Conservation (phyloP, 129 eudicot species). For the Escallonia herrerae region DNA sequence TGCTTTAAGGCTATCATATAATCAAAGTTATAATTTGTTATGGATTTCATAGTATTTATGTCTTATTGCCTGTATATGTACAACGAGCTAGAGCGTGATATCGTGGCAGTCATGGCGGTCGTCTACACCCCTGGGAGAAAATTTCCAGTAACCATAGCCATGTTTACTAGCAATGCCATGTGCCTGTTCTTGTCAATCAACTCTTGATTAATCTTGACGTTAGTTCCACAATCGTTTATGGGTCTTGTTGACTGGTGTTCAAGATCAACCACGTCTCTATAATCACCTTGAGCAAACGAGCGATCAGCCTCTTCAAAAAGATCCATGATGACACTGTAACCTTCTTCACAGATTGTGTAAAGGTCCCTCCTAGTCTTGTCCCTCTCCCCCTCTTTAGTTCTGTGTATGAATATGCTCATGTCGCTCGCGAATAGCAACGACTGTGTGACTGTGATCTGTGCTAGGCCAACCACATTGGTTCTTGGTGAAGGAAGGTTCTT, state of each 20-base stretch:
- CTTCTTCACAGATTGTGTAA: neutral
- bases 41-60: too few species aligned
- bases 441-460: neutral
- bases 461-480: neutral
- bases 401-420: neutral
- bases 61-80: too few species aligned
- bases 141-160: neutral
- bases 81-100: too few species aligned
- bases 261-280: neutral
- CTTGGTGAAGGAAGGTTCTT: neutral
- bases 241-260: neutral
- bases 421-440: neutral
- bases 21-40: too few species aligned
- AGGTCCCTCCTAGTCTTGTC: neutral
- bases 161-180: neutral
- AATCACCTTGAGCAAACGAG: neutral
- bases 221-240: neutral
- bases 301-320: neutral
- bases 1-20: too few species aligned
- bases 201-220: neutral
- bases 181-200: neutral
- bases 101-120: too few species aligned
- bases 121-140: neutral
- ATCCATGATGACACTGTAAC: neutral
- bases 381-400: neutral